phyloP scores from a whole-genome alignment of 2,329 filamentous ascomycete genomes.

The Fusarium proliferatum region DNA sequence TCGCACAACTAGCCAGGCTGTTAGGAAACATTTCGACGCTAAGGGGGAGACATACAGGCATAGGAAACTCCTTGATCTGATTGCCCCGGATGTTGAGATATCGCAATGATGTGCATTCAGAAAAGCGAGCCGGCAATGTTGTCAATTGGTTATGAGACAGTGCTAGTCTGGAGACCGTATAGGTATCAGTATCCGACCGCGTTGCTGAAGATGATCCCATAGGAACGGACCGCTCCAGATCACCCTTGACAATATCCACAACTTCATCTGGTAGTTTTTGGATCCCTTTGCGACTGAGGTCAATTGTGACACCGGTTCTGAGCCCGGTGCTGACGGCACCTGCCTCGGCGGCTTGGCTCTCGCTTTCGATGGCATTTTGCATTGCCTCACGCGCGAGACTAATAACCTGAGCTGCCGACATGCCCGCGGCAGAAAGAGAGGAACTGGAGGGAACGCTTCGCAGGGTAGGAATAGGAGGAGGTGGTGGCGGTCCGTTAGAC shows the following conservation, averaged over 20 bases:
- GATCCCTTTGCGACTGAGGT: constrained; percentile 81
- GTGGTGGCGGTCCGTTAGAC: constrained; percentile 55
- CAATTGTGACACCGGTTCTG: constrained; percentile 80
- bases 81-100: constrained; percentile 87
- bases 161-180: constrained; percentile 67
- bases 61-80: constrained; percentile 71
- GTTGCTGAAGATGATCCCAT: constrained; percentile 12
- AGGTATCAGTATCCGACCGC: constrained; percentile 29
- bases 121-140: constrained; percentile 75
- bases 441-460: constrained; percentile 60
- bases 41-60: constrained; percentile 57
- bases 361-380: constrained; percentile 73
- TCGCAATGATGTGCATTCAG: constrained; percentile 80
- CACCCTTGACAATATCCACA: constrained; percentile 78
- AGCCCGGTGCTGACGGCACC: constrained; percentile 68
- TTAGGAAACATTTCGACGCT: constrained; percentile 37
- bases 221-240: constrained; percentile 73
- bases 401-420: constrained; percentile 73
- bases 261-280: constrained; percentile 77
- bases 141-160: constrained; percentile 83
- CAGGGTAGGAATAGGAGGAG: constrained; percentile 59
- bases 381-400: constrained; percentile 74
- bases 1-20: constrained; percentile 75
- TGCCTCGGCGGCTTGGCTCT: constrained; percentile 71
- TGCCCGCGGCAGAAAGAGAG: constrained; percentile 61